Evolutionary conservation across 495 filamentous ascomycete species (phyloP).

Genomic region (Trypethelium eluteriae): DNA sequence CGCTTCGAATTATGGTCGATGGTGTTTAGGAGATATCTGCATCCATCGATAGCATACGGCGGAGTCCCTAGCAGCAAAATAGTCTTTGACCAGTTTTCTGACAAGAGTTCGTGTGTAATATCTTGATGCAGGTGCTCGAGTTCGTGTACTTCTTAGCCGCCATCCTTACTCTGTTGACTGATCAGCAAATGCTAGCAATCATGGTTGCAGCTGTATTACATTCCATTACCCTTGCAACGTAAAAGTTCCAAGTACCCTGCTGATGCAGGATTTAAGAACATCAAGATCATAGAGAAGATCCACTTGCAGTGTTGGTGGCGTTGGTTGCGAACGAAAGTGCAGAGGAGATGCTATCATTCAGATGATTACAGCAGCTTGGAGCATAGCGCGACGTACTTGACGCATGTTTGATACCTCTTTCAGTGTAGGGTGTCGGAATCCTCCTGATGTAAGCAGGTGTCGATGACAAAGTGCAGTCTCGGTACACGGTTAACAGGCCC

Average conservation of each 20-base stretch:
- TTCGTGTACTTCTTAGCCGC: neutral
- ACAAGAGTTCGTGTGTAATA: neutral
- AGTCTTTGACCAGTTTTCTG: neutral
- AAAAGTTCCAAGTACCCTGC: conserved; percentile 61
- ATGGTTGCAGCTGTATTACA: neutral
- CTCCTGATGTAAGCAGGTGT: neutral
- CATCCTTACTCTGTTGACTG: neutral
- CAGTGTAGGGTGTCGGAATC: neutral
- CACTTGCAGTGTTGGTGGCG: conserved; percentile 64
- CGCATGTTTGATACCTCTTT: neutral
- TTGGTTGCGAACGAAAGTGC: conserved; percentile 53
- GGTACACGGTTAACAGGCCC: neutral
- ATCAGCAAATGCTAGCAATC: neutral
- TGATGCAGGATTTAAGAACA: conserved; percentile 65
- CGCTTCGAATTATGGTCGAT: too few relatives aligned
- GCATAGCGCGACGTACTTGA: neutral
- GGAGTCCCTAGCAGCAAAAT: neutral
- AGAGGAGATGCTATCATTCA: conserved; percentile 59
- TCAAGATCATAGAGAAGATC: conserved; percentile 56
- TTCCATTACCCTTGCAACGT: conserved; percentile 28
- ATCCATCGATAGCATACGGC: too few relatives aligned
- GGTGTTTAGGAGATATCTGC: too few relatives aligned
- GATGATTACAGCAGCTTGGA: conserved; percentile 61
- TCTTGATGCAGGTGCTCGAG: neutral
- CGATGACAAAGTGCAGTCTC: neutral